A percentile compares a stretch with the other conserved stretches of the same genome.
Conservation (phyloP, 2,329 filamentous ascomycete genomes). For the Diaporthe amygdali region DNA sequence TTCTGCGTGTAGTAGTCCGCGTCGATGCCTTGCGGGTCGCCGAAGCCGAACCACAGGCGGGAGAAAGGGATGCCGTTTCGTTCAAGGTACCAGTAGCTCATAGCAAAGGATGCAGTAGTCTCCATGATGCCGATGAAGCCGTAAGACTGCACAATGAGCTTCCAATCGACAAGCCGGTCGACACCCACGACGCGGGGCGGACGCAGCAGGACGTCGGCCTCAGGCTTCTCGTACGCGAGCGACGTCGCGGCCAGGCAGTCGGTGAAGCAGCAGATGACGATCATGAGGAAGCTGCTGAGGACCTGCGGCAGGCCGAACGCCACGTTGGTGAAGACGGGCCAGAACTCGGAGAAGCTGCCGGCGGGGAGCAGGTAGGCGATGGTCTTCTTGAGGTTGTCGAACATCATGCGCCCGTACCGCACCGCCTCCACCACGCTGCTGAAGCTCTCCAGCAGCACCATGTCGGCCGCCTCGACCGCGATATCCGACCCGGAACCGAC, state of each 20-base stretch:
- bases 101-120: conserved; percentile 64
- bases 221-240: conserved; percentile 77
- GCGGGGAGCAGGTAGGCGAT: conserved; percentile 77
- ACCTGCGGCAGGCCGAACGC: conserved; percentile 76
- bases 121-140: conserved; percentile 71
- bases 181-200: conserved; percentile 71
- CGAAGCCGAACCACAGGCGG: conserved; percentile 72
- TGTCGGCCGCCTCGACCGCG: conserved; percentile 80
- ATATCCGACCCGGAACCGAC: conserved; percentile 83
- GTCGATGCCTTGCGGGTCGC: conserved; percentile 55
- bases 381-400: conserved; percentile 80
- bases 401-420: conserved; percentile 75
- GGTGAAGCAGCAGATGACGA: conserved; percentile 75
- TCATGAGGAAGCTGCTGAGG: conserved; percentile 76
- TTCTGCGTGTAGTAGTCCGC: conserved; percentile 58
- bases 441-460: conserved; percentile 80
- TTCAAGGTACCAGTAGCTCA: conserved; percentile 71
- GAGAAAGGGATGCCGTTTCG: conserved; percentile 68
- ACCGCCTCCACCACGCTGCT: conserved; percentile 75
- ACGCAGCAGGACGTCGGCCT: conserved; percentile 75
- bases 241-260: conserved; percentile 76
- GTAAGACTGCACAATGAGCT: conserved; percentile 75
- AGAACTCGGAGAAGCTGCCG: conserved; percentile 76
- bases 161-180: conserved; percentile 75
- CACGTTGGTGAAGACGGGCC: conserved; percentile 77